These are phyloP conservation scores for Xylaria sp. DNA, from an alignment of 2,329 filamentous ascomycete genomes.

Conservation along the genomic window DNA sequence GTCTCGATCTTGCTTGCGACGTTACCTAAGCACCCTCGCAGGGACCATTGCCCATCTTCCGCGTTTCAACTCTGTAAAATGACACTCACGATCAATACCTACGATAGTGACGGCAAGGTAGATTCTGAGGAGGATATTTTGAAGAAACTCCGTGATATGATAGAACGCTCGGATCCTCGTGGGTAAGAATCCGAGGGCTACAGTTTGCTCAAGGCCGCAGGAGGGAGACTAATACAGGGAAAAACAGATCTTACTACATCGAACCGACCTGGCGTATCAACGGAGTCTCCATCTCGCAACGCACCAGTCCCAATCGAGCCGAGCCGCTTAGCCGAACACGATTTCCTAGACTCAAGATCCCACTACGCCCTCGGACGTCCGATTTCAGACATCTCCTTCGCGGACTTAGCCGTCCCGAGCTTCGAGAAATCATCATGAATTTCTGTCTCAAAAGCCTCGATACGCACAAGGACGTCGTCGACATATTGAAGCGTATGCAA, in stretches of 20 bases:
- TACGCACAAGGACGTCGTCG: constrained; percentile 33
- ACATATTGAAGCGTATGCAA: constrained; percentile 35
- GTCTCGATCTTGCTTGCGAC: not conserved
- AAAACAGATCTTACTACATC: constrained; percentile 33
- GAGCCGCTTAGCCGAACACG: not conserved
- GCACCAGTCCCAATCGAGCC: not conserved
- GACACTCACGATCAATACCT: constrained; percentile 14
- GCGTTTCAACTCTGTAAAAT: constrained; percentile 6
- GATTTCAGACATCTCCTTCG: constrained; percentile 18
- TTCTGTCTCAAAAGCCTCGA: constrained; percentile 29
- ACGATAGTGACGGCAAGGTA: not conserved
- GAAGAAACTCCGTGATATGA: constrained; percentile 20
- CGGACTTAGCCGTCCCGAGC: constrained; percentile 25
- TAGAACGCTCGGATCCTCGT: constrained; percentile 32
- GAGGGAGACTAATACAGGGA: not conserved
- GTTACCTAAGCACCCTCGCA: constrained; percentile 8
- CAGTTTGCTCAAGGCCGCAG: too few relatives aligned
- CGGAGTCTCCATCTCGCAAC: constrained; percentile 21
- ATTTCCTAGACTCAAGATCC: not conserved
- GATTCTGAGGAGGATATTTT: constrained; percentile 19
- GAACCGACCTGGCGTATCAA: constrained; percentile 40
- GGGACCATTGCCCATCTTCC: not conserved
- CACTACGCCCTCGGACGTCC: not conserved
- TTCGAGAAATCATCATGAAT: constrained; percentile 40
- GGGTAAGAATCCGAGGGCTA: constrained; percentile 14